Percentiles rank a stretch among this genome's conserved stretches.
These are phyloP conservation scores for Zygosaccharomyces pseudobailii DNA, from an alignment of 1,139 yeast species.

Conservation along the genomic window DNA sequence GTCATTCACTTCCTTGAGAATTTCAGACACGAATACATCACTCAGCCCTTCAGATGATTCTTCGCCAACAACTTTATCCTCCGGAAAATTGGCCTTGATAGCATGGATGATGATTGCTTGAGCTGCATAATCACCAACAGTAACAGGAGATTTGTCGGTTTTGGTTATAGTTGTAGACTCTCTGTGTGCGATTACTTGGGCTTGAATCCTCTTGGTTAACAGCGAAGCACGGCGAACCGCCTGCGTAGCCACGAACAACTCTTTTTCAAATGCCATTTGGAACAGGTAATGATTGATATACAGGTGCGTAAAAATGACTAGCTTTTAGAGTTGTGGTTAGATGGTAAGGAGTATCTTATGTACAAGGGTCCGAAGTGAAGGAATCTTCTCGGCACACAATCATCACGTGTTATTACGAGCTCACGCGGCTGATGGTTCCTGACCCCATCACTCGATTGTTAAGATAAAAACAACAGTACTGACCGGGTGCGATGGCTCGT, in stretches of 20 bases:
- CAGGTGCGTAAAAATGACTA: background rate
- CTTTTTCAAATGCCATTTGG: slow-evolving; percentile 42
- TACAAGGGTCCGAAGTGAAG: background rate
- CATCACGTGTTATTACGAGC: slow-evolving; percentile 9
- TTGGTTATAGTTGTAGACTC: slow-evolving; percentile 66
- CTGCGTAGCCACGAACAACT: slow-evolving; percentile 71
- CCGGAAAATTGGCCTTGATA: slow-evolving; percentile 69
- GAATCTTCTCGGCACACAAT: background rate
- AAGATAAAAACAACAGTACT: slow-evolving; percentile 68
- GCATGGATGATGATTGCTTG: slow-evolving; percentile 91
- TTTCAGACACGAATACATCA: slow-evolving; percentile 44
- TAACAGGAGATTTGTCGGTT: slow-evolving; percentile 89
- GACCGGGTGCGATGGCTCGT: slow-evolving; percentile 89
- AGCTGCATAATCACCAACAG: slow-evolving; percentile 94
- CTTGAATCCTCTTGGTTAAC: slow-evolving; percentile 68
- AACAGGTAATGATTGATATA: background rate
- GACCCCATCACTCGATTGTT: slow-evolving; percentile 71
- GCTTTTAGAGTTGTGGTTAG: background rate
- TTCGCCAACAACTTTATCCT: slow-evolving; percentile 88
- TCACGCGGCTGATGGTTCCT: slow-evolving; percentile 45
- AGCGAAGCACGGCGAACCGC: slow-evolving; percentile 87
- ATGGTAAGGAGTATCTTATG: background rate
- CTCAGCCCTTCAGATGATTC: slow-evolving; percentile 73
- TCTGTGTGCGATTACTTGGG: slow-evolving; percentile 55
- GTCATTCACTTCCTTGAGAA: slow-evolving; percentile 46